phyloP scores from a whole-genome alignment of 1,284 basidiomycete species.

The Ustilago tritici region DNA sequence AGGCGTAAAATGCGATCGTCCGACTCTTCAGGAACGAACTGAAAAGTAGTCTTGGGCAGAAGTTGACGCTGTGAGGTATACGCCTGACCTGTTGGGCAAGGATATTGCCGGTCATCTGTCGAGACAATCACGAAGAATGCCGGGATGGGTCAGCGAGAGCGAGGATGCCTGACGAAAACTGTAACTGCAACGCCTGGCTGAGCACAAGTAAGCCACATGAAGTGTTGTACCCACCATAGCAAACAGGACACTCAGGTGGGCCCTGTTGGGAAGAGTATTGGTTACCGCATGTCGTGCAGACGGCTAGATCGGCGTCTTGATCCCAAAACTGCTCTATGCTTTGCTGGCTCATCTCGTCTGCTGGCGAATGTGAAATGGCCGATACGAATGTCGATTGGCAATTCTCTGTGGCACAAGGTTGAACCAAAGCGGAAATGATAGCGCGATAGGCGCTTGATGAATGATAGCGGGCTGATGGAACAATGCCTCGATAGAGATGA shows the following conservation, averaged over 20 bases:
- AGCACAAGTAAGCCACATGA: constrained; percentile 1
- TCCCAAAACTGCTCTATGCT: no score
- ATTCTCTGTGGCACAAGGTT: no score
- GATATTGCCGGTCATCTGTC: constrained; percentile 37
- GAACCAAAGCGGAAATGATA: no score
- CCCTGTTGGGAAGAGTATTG: constrained; percentile 26
- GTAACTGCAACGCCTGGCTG: background rate
- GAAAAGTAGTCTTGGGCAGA: constrained; percentile 22
- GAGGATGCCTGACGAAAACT: background rate
- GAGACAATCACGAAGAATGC: background rate
- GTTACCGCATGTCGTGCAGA: constrained; percentile 40
- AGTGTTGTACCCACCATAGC: constrained; percentile 28
- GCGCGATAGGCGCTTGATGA: no score
- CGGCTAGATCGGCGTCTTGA: constrained; percentile 38
- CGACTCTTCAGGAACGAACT: constrained; percentile 32
- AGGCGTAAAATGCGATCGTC: constrained; percentile 33
- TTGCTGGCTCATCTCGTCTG: no score
- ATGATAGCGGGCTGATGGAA: no score
- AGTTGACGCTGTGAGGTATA: constrained; percentile 33
- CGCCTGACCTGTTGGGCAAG: constrained; percentile 32
- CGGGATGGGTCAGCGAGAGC: background rate
- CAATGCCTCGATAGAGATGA: no score
- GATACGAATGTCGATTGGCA: no score
- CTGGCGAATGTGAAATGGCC: no score
- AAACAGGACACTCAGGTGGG: constrained; percentile 33